A percentile compares a stretch with the other conserved stretches of the same genome.
These are phyloP conservation scores for Cordyceps cicadae DNA, from an alignment of 2,329 filamentous ascomycete species.

Conservation along the genomic window DNA sequence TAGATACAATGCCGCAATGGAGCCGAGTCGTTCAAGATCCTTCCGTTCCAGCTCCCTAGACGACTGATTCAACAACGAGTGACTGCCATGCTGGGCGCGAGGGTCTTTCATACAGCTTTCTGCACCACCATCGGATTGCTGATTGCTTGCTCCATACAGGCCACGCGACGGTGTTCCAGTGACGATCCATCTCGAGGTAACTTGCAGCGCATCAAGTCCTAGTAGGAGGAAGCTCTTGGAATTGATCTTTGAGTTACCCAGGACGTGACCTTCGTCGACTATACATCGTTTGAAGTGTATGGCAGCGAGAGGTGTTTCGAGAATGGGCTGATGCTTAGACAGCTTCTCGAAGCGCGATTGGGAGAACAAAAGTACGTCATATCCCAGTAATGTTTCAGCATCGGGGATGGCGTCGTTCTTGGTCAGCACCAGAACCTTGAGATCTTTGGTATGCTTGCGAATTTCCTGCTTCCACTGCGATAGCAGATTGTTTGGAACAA, in stretches of 20 bases:
- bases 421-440: conserved; percentile 58
- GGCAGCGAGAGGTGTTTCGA: conserved; percentile 53
- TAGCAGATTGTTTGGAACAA: conserved; percentile 76
- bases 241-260: conserved; percentile 55
- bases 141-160: conserved; percentile 52
- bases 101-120: background rate
- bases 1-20: conserved; percentile 62
- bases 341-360: conserved; percentile 62
- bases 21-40: conserved; percentile 58
- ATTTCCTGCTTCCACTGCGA: conserved; percentile 82
- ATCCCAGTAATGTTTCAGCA: conserved; percentile 49
- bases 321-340: conserved; percentile 27
- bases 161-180: conserved; percentile 84
- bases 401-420: conserved; percentile 47
- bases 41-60: conserved; percentile 46
- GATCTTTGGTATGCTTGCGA: conserved; percentile 59
- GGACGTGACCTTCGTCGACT: conserved; percentile 83
- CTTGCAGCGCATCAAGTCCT: conserved; percentile 44
- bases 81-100: too few species aligned
- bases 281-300: conserved; percentile 84
- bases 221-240: conserved; percentile 48
- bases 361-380: conserved; percentile 73
- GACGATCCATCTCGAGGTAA: conserved; percentile 78
- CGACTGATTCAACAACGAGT: conserved; percentile 19
- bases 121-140: conserved; percentile 28